Evolutionary conservation across 1,284 basidiomycete species (phyloP).

Genomic region (Ganoderma sinense): DNA sequence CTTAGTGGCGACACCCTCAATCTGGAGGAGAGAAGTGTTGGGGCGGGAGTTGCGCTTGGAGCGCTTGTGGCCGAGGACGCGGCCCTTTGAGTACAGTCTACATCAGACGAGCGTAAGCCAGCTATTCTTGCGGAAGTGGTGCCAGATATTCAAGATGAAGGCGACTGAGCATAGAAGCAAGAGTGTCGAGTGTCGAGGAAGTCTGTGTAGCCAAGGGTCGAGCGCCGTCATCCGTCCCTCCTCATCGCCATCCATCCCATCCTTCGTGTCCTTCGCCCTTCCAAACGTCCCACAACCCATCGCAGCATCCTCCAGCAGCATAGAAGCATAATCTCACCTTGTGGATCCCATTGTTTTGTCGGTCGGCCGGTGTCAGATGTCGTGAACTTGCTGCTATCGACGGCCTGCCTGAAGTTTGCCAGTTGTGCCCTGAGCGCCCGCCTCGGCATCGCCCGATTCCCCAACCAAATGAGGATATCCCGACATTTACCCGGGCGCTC

Average conservation of each 20-base stretch:
- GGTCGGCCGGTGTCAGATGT: constrained; percentile 43
- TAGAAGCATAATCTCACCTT: constrained; percentile 59
- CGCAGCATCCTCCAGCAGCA: constrained; percentile 18
- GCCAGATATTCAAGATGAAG: background rate
- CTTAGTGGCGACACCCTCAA: constrained; percentile 95
- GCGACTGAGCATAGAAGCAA: constrained; percentile 7
- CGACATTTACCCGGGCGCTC: background rate
- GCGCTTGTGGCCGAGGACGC: constrained; percentile 97
- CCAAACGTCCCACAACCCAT: constrained; percentile 28
- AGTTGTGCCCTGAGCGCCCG: constrained; percentile 13
- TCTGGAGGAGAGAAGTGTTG: constrained; percentile 96
- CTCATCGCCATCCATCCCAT: constrained; percentile 46
- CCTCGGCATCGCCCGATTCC: constrained; percentile 20
- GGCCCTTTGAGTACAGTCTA: constrained; percentile 97
- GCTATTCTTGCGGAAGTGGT: constrained; percentile 6
- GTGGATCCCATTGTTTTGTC: constrained; percentile 74
- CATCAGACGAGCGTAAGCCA: constrained; percentile 20
- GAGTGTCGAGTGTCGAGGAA: constrained; percentile 13
- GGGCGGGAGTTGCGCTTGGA: constrained; percentile 96
- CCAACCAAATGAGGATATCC: background rate
- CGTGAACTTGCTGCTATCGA: constrained; percentile 32
- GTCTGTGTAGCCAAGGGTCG: constrained; percentile 7
- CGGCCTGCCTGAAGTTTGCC: constrained; percentile 17
- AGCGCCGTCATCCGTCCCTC: constrained; percentile 46
- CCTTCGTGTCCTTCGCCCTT: constrained; percentile 27